phyloP scores from a whole-genome alignment of 371 early-diverging fungal genomes.

The Rhizopus arrhizus region DNA sequence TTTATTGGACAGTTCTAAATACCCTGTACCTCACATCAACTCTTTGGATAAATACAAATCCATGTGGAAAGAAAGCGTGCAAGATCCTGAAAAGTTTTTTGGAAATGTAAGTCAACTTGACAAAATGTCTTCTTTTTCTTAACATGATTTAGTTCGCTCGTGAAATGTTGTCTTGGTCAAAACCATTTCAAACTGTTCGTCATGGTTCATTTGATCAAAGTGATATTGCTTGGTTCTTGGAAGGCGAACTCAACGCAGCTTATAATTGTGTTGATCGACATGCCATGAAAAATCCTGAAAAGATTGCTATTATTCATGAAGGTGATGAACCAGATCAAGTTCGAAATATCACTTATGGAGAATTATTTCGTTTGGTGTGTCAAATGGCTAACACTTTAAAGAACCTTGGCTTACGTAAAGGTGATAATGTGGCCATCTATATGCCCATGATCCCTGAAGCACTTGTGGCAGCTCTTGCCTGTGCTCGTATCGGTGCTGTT shows the following conservation, averaged over 20 bases:
- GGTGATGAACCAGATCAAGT: constrained; percentile 83
- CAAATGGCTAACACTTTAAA: constrained; percentile 82
- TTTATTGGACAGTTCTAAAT: constrained; percentile 49
- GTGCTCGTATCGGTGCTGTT: constrained; percentile 90
- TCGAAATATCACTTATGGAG: constrained; percentile 79
- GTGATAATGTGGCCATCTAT: constrained; percentile 93
- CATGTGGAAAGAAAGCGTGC: constrained; percentile 73
- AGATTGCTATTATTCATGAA: constrained; percentile 89
- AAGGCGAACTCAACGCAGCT: constrained; percentile 90
- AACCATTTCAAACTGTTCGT: constrained; percentile 70
- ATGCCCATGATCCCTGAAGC: constrained; percentile 98
- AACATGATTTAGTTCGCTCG: constrained; percentile 57
- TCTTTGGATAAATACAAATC: constrained; percentile 74
- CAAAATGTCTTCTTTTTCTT: neutral
- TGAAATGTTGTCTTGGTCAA: constrained; percentile 76
- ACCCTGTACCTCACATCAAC: constrained; percentile 66
- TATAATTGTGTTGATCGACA: constrained; percentile 98
- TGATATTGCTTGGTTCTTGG: constrained; percentile 90
- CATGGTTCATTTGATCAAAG: constrained; percentile 70
- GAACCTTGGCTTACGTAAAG: constrained; percentile 82
- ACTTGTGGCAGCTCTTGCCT: constrained; percentile 88
- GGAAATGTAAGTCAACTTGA: constrained; percentile 56
- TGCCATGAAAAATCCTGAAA: constrained; percentile 66
- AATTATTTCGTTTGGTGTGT: constrained; percentile 80
- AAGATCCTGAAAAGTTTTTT: constrained; percentile 79